Evolutionary conservation across 805 yeast genomes (phyloP).

Genomic region (Ogataea polymorpha): DNA sequence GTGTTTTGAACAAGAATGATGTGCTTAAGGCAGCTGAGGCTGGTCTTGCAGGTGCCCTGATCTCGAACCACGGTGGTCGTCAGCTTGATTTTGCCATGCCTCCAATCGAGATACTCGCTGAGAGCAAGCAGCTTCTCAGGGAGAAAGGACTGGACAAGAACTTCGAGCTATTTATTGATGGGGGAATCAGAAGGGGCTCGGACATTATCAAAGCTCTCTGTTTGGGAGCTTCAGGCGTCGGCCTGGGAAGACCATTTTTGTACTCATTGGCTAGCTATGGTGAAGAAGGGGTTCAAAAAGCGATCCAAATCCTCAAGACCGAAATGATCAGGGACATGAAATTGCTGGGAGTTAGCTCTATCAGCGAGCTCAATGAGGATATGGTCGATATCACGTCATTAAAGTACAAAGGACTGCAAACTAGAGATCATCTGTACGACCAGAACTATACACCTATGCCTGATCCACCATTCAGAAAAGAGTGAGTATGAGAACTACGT

Average conservation of each 20-base stretch:
- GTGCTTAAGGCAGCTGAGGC: conserved; percentile 53
- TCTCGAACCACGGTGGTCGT: conserved; percentile 75
- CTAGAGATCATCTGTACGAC: conserved; percentile 49
- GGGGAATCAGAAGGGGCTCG: conserved; percentile 43
- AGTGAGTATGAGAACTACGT: neutral
- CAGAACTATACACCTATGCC: conserved; percentile 55
- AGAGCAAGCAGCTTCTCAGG: conserved; percentile 46
- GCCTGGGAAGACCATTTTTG: conserved; percentile 73
- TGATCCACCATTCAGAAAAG: conserved; percentile 18
- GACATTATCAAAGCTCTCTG: conserved; percentile 42
- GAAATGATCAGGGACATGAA: conserved; percentile 68
- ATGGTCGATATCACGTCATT: conserved; percentile 36
- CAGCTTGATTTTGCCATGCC: conserved; percentile 63
- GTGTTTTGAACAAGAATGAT: conserved; percentile 63
- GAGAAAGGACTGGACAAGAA: conserved; percentile 38
- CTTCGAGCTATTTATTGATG: conserved; percentile 40
- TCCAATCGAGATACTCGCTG: conserved; percentile 57
- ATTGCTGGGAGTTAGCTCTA: conserved; percentile 53
- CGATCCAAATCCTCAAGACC: conserved; percentile 57
- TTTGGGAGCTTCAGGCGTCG: conserved; percentile 47
- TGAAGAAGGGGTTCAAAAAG: conserved; percentile 64
- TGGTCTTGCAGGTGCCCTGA: conserved; percentile 59
- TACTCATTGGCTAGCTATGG: conserved; percentile 82
- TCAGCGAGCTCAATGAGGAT: conserved; percentile 43
- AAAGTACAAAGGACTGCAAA: conserved; percentile 34